A percentile compares a stretch with the other conserved stretches of the same genome.
Evolutionary conservation across 345 rosid genomes (phyloP).

Genomic region (Rhizophora apiculata): DNA sequence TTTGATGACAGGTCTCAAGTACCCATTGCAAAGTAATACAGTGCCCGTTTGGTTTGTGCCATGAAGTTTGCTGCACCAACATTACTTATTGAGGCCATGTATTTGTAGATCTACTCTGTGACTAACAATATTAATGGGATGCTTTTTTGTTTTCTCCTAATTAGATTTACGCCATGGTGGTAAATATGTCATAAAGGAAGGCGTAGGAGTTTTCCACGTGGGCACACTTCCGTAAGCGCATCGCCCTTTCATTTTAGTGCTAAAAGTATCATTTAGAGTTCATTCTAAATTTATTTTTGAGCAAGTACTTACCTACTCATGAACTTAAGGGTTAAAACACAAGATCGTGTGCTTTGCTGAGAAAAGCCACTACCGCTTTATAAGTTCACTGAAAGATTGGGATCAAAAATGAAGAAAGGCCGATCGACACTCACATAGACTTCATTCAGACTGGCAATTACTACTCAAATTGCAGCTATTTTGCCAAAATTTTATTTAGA

Average conservation of each 20-base stretch:
- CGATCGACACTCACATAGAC: no score
- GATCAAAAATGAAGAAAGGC: background rate
- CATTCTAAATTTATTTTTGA: background rate
- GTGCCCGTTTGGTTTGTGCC: slow-evolving; percentile 82
- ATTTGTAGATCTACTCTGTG: background rate
- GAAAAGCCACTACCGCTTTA: background rate
- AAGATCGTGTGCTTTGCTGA: background rate
- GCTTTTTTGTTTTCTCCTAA: slow-evolving; percentile 13
- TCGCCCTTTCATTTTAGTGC: background rate
- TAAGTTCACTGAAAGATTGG: background rate
- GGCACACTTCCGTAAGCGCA: slow-evolving; percentile 72
- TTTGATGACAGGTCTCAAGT: slow-evolving; percentile 86
- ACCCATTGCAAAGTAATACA: slow-evolving; percentile 67
- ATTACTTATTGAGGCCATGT: background rate
- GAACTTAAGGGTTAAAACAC: no score
- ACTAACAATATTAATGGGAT: slow-evolving; percentile 5
- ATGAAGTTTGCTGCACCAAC: slow-evolving; percentile 35
- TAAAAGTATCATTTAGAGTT: background rate
- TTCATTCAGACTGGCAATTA: no score
- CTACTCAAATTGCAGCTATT: no score
- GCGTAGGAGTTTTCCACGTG: slow-evolving; percentile 94
- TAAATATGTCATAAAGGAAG: slow-evolving; percentile 63
- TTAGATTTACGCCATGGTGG: slow-evolving; percentile 72
- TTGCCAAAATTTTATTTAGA: no score
- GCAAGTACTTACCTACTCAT: no score